Percentiles rank a stretch among this genome's conserved stretches.
Evolutionary conservation across 2,329 filamentous ascomycete species (phyloP).

Genomic region (Colletotrichum lentis): DNA sequence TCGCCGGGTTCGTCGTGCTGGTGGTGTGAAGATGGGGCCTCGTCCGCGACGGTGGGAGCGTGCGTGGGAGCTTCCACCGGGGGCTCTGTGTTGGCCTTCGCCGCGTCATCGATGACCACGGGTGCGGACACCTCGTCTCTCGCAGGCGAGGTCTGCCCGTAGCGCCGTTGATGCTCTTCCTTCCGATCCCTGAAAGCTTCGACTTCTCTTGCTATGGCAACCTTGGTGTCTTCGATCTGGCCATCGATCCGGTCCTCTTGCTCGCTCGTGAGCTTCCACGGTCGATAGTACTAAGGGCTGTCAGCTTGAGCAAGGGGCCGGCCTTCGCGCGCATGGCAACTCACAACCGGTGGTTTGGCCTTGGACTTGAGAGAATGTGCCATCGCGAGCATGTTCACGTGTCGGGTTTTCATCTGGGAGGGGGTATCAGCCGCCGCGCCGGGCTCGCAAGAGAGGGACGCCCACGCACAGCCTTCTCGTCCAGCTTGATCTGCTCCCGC

Average conservation of each 20-base stretch:
- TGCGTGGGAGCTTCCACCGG: slow-evolving; percentile 46
- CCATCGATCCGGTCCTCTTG: slow-evolving; percentile 76
- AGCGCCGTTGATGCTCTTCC: slow-evolving; percentile 48
- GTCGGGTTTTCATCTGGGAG: slow-evolving; percentile 74
- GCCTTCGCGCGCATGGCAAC: slow-evolving; percentile 46
- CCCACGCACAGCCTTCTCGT: slow-evolving; percentile 75
- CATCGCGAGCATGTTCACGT: slow-evolving; percentile 74
- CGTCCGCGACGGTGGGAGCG: slow-evolving; percentile 49
- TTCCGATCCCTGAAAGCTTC: slow-evolving; percentile 66
- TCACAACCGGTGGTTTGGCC: slow-evolving; percentile 76
- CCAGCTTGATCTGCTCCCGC: slow-evolving; percentile 76
- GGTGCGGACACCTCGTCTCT: slow-evolving; percentile 47
- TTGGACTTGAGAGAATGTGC: slow-evolving; percentile 79
- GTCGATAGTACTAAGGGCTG: slow-evolving; percentile 78
- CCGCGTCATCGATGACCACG: slow-evolving; percentile 42
- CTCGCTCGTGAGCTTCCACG: slow-evolving; percentile 75
- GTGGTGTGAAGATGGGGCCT: slow-evolving; percentile 45
- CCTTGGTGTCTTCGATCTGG: slow-evolving; percentile 73
- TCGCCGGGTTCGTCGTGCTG: slow-evolving; percentile 76
- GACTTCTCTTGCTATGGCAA: slow-evolving; percentile 69
- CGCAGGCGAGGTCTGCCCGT: slow-evolving; percentile 40
- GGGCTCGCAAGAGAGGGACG: not conserved
- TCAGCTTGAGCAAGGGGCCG: not conserved
- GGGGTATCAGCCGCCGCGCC: slow-evolving; percentile 40
- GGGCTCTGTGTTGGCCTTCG: slow-evolving; percentile 49